Percentiles rank a stretch among this genome's conserved stretches.
These are phyloP conservation scores for Conidiobolus incongruus DNA, from an alignment of 371 early-diverging fungal genomes.

Conservation along the genomic window DNA sequence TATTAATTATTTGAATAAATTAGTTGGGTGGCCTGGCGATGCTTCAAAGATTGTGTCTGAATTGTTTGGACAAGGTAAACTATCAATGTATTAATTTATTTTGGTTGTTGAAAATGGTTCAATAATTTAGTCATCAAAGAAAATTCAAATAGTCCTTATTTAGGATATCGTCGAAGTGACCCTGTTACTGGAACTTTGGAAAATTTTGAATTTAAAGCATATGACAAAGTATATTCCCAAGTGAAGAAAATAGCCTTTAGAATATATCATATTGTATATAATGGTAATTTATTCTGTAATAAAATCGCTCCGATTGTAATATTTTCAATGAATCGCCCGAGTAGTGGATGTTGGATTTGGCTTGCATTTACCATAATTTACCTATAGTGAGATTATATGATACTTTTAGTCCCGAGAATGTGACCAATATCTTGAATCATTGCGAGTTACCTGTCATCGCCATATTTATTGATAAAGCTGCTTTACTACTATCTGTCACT, in stretches of 20 bases:
- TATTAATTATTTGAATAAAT: no score
- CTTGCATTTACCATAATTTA: slow-evolving; percentile 16
- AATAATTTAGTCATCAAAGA: not conserved
- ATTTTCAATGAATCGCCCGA: slow-evolving; percentile 79
- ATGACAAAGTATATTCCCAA: not conserved
- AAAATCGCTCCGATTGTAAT: no score
- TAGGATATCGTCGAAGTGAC: not conserved
- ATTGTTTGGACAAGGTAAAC: no score
- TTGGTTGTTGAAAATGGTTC: no score
- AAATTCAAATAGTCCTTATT: not conserved
- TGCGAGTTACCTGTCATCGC: slow-evolving; percentile 38
- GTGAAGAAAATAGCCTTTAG: not conserved
- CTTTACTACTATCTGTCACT: slow-evolving; percentile 23
- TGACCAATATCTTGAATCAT: slow-evolving; percentile 49
- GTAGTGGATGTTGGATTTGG: slow-evolving; percentile 64
- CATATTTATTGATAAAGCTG: slow-evolving; percentile 38
- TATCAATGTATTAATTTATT: no score
- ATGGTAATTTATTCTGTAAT: no score
- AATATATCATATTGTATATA: no score
- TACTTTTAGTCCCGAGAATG: slow-evolving; percentile 48
- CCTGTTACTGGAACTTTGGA: not conserved
- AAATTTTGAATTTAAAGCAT: not conserved
- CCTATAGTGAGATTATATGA: slow-evolving; percentile 66
- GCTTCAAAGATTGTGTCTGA: no score
- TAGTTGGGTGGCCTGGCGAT: no score